These are phyloP conservation scores for Kazachstania africana DNA, from an alignment of 805 yeast genomes.

Conservation along the genomic window DNA sequence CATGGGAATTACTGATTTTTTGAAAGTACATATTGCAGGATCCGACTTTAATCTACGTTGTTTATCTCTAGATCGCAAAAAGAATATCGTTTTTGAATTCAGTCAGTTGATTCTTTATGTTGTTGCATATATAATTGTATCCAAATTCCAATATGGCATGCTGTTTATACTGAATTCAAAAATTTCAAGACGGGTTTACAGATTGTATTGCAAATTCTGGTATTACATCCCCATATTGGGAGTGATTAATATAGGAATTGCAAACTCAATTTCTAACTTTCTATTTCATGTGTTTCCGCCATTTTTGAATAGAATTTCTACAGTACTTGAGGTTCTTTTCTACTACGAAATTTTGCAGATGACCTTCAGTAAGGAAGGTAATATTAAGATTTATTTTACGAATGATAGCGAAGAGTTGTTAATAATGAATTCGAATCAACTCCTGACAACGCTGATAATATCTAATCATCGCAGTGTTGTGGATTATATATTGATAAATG, in stretches of 20 bases:
- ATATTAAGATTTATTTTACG: constrained; percentile 14
- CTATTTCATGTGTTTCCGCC: neutral
- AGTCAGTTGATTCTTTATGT: neutral
- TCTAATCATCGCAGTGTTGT: constrained; percentile 57
- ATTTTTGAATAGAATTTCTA: neutral
- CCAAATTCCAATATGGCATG: neutral
- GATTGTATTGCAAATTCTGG: constrained; percentile 6
- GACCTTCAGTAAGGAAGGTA: constrained; percentile 7
- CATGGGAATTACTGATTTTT: constrained; percentile 7
- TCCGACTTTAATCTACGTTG: constrained; percentile 4
- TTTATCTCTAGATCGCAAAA: constrained; percentile 9
- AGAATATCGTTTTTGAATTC: neutral
- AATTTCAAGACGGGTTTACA: neutral
- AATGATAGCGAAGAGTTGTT: constrained; percentile 15
- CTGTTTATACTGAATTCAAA: neutral
- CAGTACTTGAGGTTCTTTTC: neutral
- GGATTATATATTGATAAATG: constrained; percentile 48
- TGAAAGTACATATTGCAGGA: constrained; percentile 19
- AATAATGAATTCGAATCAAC: constrained; percentile 3
- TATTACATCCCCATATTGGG: constrained; percentile 14
- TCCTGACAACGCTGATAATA: constrained; percentile 14
- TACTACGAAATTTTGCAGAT: too few relatives aligned
- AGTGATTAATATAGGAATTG: constrained; percentile 2
- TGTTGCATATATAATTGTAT: neutral
- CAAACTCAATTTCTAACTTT: neutral